Conservation (phyloP, 441 rosid genomes). For the Daphne laureola region DNA sequence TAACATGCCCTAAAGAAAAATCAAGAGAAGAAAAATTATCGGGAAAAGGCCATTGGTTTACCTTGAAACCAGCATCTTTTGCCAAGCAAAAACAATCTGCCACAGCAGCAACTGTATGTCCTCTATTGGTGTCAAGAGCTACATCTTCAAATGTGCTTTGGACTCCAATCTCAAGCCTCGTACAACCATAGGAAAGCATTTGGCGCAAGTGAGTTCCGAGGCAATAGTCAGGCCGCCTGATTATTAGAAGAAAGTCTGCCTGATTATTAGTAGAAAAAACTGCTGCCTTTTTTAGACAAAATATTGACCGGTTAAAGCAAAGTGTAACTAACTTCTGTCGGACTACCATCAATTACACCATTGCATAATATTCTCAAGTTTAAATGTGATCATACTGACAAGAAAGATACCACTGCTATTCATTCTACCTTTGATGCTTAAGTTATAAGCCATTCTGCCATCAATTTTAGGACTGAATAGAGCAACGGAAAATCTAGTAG, state of each 20-base stretch:
- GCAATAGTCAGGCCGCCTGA: slow-evolving; percentile 97
- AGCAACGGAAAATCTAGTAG: not conserved
- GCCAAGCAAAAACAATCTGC: slow-evolving; percentile 98
- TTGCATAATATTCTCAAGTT: too few species aligned
- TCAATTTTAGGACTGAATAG: not conserved
- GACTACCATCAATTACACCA: too few species aligned
- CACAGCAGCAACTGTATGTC: slow-evolving; percentile 98
- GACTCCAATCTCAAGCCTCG: slow-evolving; percentile 96
- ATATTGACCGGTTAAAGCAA: not conserved
- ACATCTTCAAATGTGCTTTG: slow-evolving; percentile 99
- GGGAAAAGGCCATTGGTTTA: slow-evolving; percentile 16
- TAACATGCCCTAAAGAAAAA: not conserved
- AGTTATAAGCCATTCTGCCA: too few species aligned
- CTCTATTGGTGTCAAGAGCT: slow-evolving; percentile 95
- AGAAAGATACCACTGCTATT: too few species aligned
- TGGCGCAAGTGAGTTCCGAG: slow-evolving; percentile 97
- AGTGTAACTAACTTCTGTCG: too few species aligned
- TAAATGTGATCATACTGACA: too few species aligned
- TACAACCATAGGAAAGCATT: slow-evolving; percentile 97
- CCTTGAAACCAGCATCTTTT: slow-evolving; percentile 99
- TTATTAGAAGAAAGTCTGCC: slow-evolving; percentile 17
- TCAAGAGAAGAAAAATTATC: too few species aligned
- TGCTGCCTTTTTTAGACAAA: slow-evolving; percentile 2
- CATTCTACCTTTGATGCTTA: too few species aligned
- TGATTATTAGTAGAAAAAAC: slow-evolving; percentile 15